phyloP scores from a whole-genome alignment of 768 basidiomycete genomes.

The Cubamyces sp. region DNA sequence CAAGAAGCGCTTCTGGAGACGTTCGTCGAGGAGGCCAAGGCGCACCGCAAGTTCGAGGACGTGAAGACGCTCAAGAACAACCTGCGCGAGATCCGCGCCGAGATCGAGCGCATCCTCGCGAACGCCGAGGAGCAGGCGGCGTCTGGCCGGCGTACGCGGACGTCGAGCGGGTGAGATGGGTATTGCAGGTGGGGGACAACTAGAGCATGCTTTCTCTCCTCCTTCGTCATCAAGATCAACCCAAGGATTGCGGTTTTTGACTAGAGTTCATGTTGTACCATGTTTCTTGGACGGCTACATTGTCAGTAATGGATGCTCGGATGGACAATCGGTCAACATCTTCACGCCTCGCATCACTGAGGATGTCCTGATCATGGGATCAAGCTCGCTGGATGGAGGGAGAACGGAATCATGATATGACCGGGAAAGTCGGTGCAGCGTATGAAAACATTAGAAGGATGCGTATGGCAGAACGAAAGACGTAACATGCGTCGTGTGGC shows the following conservation, averaged over 20 bases:
- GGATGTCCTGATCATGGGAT: neutral
- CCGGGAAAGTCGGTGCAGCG: neutral
- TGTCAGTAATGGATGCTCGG: neutral
- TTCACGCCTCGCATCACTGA: too few species aligned
- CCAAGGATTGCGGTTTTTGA: neutral
- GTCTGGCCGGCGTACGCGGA: slow-evolving; percentile 1
- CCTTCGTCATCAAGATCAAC: too few species aligned
- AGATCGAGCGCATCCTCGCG: slow-evolving; percentile 73
- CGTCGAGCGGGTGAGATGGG: slow-evolving; percentile 3
- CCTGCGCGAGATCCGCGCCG: slow-evolving; percentile 78
- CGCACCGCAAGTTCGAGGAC: slow-evolving; percentile 94
- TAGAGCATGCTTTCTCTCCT: too few species aligned
- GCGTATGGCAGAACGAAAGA: slow-evolving; percentile 12
- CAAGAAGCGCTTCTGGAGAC: slow-evolving; percentile 91
- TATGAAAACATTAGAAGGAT: slow-evolving; percentile 21
- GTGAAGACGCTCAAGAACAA: slow-evolving; percentile 81
- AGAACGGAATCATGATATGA: neutral
- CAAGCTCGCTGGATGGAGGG: neutral
- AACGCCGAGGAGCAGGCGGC: slow-evolving; percentile 32
- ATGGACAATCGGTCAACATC: neutral
- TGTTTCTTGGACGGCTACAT: slow-evolving; percentile 7
- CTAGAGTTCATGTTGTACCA: slow-evolving; percentile 8
- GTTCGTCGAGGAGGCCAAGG: slow-evolving; percentile 89
- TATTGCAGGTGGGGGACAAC: neutral
- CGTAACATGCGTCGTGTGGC: neutral